These are phyloP conservation scores for Aphanomyces euteiches DNA, from an alignment of 352 stramenopile species.

Conservation along the genomic window DNA sequence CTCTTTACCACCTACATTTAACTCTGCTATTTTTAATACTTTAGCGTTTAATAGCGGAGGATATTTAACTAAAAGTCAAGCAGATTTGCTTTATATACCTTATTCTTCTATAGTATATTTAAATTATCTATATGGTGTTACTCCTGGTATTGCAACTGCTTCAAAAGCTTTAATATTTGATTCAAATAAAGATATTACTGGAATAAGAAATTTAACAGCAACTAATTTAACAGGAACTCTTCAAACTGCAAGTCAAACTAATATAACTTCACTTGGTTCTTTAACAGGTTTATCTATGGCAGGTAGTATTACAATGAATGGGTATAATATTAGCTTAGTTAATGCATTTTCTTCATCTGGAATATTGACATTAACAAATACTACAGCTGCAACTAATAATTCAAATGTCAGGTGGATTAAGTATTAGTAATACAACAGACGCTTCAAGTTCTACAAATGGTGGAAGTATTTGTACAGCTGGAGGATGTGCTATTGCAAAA, in stretches of 20 bases:
- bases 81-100: neutral
- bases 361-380: slow-evolving; percentile 19
- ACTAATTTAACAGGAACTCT: neutral
- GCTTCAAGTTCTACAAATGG: neutral
- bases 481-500: neutral
- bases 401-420: neutral
- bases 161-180: slow-evolving; percentile 16
- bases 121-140: slow-evolving; percentile 3
- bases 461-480: neutral
- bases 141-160: slow-evolving; percentile 6
- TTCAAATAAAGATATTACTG: slow-evolving; percentile 20
- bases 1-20: slow-evolving; percentile 22
- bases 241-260: neutral
- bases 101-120: neutral
- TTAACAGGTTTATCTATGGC: slow-evolving; percentile 4
- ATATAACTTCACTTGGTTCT: neutral
- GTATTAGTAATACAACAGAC: neutral
- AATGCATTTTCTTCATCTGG: slow-evolving; percentile 5
- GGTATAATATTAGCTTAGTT: slow-evolving; percentile 10
- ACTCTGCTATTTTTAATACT: slow-evolving; percentile 23
- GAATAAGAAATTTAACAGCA: slow-evolving; percentile 6
- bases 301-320: slow-evolving; percentile 19
- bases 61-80: neutral
- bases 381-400: slow-evolving; percentile 9
- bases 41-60: neutral